Evolutionary conservation across 2,329 filamentous ascomycete genomes (phyloP).

Genomic region (Beauveria australis): DNA sequence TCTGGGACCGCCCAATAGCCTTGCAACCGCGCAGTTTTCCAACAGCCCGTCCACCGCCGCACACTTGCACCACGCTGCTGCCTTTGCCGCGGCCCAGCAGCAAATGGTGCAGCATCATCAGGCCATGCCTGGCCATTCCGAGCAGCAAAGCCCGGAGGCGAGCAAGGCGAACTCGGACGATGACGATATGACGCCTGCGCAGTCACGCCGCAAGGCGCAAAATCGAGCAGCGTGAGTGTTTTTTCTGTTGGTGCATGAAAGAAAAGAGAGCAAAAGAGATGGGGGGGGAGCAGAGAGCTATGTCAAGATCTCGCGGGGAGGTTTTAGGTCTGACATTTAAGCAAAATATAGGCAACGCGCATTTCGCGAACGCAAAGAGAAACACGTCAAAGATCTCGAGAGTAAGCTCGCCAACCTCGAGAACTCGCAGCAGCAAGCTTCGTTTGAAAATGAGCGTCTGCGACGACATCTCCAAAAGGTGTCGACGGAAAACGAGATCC

Average conservation of each 20-base stretch:
- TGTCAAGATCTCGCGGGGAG: background rate
- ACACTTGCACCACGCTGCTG: slow-evolving; percentile 19
- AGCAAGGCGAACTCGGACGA: slow-evolving; percentile 31
- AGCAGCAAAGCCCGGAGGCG: slow-evolving; percentile 14
- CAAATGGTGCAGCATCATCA: slow-evolving; percentile 13
- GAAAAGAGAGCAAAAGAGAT: no score
- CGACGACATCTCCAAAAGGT: slow-evolving; percentile 77
- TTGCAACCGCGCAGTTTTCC: slow-evolving; percentile 25
- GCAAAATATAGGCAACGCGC: slow-evolving; percentile 67
- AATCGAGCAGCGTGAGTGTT: slow-evolving; percentile 53
- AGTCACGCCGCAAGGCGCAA: slow-evolving; percentile 52
- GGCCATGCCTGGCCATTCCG: slow-evolving; percentile 15
- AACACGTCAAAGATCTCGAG: slow-evolving; percentile 88
- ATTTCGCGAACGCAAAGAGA: slow-evolving; percentile 92
- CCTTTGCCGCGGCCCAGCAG: slow-evolving; percentile 20
- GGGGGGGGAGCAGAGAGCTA: no score
- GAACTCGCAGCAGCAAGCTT: slow-evolving; percentile 61
- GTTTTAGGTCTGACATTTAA: background rate
- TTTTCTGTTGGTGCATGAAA: background rate
- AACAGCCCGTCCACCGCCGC: slow-evolving; percentile 43
- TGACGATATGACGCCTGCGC: slow-evolving; percentile 48
- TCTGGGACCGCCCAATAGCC: slow-evolving; percentile 21
- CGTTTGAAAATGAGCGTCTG: slow-evolving; percentile 78
- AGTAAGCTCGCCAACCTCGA: slow-evolving; percentile 73
- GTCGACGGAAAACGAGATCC: slow-evolving; percentile 85